Percentiles rank a stretch among this genome's conserved stretches.
Evolutionary conservation across 306 rosid species (phyloP).

Genomic region (Begonia loranthoides): DNA sequence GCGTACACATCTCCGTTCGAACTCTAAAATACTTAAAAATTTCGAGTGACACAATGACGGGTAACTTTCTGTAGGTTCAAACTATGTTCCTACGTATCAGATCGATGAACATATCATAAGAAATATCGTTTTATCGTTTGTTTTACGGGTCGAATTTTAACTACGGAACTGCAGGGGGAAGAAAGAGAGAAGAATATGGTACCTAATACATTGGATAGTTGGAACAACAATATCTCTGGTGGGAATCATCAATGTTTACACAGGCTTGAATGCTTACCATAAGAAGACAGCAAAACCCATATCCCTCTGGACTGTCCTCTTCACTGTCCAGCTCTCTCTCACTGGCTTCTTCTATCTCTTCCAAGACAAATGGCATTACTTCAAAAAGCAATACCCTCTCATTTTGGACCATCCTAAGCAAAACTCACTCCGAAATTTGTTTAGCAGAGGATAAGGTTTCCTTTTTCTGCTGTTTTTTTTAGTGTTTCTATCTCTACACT

Average conservation of each 20-base stretch:
- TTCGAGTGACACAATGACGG: background rate
- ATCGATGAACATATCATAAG: too few species aligned
- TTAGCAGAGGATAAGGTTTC: constrained; percentile 23
- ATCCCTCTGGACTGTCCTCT: constrained; percentile 63
- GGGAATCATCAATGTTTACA: constrained; percentile 75
- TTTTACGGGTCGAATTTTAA: too few species aligned
- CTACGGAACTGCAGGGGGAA: constrained; percentile 52
- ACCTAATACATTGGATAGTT: constrained; percentile 68
- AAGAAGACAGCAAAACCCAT: constrained; percentile 54
- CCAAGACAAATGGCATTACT: constrained; percentile 75
- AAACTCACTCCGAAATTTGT: constrained; percentile 79
- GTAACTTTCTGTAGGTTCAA: background rate
- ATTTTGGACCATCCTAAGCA: constrained; percentile 34
- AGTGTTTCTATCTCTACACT: background rate
- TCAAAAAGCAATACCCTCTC: constrained; percentile 57
- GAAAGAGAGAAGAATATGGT: constrained; percentile 71
- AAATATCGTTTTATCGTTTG: too few species aligned
- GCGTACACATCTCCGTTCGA: background rate
- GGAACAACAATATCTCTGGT: constrained; percentile 58
- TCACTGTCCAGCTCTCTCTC: constrained; percentile 58
- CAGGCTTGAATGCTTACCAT: constrained; percentile 66
- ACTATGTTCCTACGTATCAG: background rate
- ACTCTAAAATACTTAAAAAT: background rate
- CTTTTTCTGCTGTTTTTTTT: constrained; percentile 12
- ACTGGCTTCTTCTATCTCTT: constrained; percentile 55